Base-by-base conservation (phyloP, 805 yeast genomes). In the Pichia occidentalis region DNA sequence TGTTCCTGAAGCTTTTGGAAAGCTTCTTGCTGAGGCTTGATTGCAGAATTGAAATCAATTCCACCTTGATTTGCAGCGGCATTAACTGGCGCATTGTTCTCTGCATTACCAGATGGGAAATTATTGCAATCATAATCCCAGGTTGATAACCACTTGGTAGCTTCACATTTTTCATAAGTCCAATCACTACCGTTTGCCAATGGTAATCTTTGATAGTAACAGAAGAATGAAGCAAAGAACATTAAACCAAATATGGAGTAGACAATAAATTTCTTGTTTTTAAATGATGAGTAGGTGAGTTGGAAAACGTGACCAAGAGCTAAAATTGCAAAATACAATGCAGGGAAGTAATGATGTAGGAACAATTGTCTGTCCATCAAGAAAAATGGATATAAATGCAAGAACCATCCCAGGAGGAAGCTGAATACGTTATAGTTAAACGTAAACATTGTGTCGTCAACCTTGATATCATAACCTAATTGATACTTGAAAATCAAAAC, bases 301-400 rank as follows among this genome's bases (percentile, higher is more conserved):
- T 63, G 63, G 20, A 60, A 50, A 9, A 52, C 37, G 41, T 61
- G 54, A 44, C 63, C 61, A 44, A 62, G 36, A 40, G 63, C 50
- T 44, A 64, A 44, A n/a, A 61, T 53, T 11, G 56, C 66, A 61
- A 92, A 92, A 65, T 86, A 92, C 37, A 85, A 73, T 2, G 97
- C 85, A 40, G 96, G 97, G 49, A 92, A 64, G 60, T 90, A 90
- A 61, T 88, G 97, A 61, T 88, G 97, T 57, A 88, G 67, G 67
- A 90, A 88, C 62, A 88, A 63, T 64, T 88, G 97, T 64, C 97
- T 78, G 18, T 79, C 87, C 97, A 88, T 88, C 42, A 88, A 65
- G 62, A 74, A 80, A 37, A 85, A 83, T 48, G 95, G 94, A 38
- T 69, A 56, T 55, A 73, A 80, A 59, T 85, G 95, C 26, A 80